Base-by-base conservation (phyloP, 805 yeast genomes). In the Spathaspora girioi region DNA sequence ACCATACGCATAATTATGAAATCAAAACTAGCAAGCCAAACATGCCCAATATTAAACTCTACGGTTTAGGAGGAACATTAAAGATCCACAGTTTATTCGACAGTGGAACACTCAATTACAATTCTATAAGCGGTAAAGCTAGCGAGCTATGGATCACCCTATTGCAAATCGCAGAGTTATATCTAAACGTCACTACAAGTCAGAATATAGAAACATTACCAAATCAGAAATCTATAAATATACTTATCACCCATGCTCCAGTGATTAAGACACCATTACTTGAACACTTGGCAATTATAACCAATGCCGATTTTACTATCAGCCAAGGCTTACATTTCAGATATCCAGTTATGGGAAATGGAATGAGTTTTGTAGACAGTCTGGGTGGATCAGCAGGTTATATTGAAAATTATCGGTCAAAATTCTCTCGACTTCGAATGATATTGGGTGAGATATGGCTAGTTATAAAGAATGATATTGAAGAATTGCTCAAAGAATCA, bases 91-190 rank as follows among this genome's bases (percentile, higher is more conserved):
- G 83, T 54, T 70, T 87, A 48, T 86, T 88, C 59, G 88, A 86
- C 57, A 62, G 62, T 29, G 71, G 70, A 3, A 62, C 59, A 42
- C 38, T 58, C 9, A 43, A 47, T 17, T 50, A 58, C 44, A 19
- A 27, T 10, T 9, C 31, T 11, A 38, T 66, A 11, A 50, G 59
- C 20, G 74, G 73, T 2, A 65, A 61, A 41, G 53, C 56, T 18
- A 92, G 93, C 1, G 84, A 84, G 55, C 74, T 86, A 43, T 87
- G 96, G 96, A 76, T 85, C 38, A 84, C 89, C 8, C 66, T 86
- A 53, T 65, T 86, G 48, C 94, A 87, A 63, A 68, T 88, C 40
- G 92, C 93, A 3, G 84, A 80, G 62, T 71, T 87, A 48, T 67
- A 67, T 51, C 53, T 56, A n/a, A 56, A 57, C 18, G 50, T 56